phyloP scores from a whole-genome alignment of 148 eudicot genomes.

The Chenopodium album region DNA sequence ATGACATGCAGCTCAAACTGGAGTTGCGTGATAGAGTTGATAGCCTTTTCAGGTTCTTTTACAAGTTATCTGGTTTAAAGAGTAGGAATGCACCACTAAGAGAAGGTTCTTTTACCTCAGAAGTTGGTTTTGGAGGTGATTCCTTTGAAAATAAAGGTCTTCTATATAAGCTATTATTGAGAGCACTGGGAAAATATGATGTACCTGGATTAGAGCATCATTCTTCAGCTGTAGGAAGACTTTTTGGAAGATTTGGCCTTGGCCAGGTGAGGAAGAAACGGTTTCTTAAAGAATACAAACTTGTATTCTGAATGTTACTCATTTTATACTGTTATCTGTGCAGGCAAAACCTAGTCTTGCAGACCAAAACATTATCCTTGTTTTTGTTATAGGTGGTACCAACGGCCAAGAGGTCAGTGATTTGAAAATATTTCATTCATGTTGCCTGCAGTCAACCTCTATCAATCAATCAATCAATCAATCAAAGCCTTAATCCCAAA shows the following conservation, averaged over 20 bases:
- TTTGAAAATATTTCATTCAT: background rate
- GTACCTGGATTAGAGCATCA: constrained; percentile 91
- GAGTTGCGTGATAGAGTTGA: constrained; percentile 91
- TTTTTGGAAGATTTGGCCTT: constrained; percentile 95
- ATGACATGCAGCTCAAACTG: constrained; percentile 83
- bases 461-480: too few relatives aligned
- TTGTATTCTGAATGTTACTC: background rate
- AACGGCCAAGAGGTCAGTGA: constrained; percentile 73
- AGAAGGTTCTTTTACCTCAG: constrained; percentile 45
- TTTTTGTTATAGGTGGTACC: constrained; percentile 87
- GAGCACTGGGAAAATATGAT: constrained; percentile 63
- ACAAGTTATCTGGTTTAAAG: constrained; percentile 68
- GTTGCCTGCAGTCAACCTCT: background rate
- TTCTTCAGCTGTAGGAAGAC: constrained; percentile 92
- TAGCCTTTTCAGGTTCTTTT: constrained; percentile 80
- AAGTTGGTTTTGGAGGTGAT: constrained; percentile 50
- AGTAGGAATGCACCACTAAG: constrained; percentile 46
- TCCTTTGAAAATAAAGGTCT: constrained; percentile 67
- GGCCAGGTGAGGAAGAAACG: constrained; percentile 63
- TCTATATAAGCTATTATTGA: constrained; percentile 58
- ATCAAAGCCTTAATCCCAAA: too few relatives aligned
- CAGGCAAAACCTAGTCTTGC: constrained; percentile 93
- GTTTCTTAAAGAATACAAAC: background rate
- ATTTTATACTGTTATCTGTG: constrained; percentile 21
- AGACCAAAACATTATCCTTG: constrained; percentile 79